A percentile compares a stretch with the other conserved stretches of the same genome.
Conservation (phyloP, 2,329 filamentous ascomycete genomes). For the Akanthomyces muscarius region DNA sequence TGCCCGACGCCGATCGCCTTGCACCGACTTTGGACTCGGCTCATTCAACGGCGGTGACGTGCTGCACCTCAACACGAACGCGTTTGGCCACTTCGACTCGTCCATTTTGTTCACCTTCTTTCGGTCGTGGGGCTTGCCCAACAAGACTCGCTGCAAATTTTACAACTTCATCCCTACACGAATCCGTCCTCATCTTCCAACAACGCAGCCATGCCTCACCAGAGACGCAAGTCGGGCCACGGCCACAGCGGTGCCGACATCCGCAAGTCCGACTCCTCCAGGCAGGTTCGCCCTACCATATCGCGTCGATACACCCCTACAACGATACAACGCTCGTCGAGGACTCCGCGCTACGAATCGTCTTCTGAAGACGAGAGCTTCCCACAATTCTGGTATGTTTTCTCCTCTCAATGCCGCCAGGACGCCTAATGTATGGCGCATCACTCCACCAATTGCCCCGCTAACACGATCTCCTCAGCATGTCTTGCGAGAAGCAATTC, state of each 20-base stretch:
- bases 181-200: constrained; percentile 9
- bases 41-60: constrained; percentile 7
- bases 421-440: constrained; percentile 19
- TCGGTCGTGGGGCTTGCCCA: background rate
- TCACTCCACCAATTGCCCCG: constrained; percentile 18
- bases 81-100: background rate
- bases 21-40: constrained; percentile 2
- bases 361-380: constrained; percentile 61
- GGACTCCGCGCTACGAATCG: constrained; percentile 48
- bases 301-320: constrained; percentile 43
- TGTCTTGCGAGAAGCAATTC: constrained; percentile 66
- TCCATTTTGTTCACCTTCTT: constrained; percentile 5
- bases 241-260: constrained; percentile 52
- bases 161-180: background rate
- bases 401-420: constrained; percentile 12
- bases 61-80: background rate
- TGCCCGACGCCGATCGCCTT: constrained; percentile 10
- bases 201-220: constrained; percentile 47
- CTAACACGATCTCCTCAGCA: constrained; percentile 40
- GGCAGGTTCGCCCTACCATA: constrained; percentile 45
- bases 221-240: constrained; percentile 54
- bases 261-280: constrained; percentile 45
- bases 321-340: constrained; percentile 49
- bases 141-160: background rate
- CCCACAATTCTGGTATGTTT: constrained; percentile 60